A percentile compares a stretch with the other conserved stretches of the same genome.
These are phyloP conservation scores for Ramularia endophylla DNA, from an alignment of 2,329 filamentous ascomycete genomes.

Conservation along the genomic window DNA sequence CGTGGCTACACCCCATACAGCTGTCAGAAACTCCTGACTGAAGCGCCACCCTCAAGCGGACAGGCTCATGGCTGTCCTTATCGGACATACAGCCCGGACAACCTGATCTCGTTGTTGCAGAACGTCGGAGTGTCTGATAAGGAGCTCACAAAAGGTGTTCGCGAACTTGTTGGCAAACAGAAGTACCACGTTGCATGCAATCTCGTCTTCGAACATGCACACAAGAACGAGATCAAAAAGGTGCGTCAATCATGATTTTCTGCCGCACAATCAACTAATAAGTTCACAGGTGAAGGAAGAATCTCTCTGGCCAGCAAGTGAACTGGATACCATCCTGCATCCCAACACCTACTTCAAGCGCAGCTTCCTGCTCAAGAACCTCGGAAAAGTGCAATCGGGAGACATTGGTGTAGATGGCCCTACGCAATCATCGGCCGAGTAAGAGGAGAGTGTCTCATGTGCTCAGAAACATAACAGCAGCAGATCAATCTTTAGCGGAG, in stretches of 20 bases:
- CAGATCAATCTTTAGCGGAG: no score
- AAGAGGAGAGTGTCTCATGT: no score
- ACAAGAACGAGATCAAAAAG: conserved; percentile 56
- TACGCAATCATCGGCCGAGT: conserved; percentile 8
- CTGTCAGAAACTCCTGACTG: conserved; percentile 90
- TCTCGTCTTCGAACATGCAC: conserved; percentile 81
- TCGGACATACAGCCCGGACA: conserved; percentile 83
- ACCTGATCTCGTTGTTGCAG: conserved; percentile 70
- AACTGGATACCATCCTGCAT: conserved; percentile 92
- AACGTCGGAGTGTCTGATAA: conserved; percentile 73
- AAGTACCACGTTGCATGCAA: conserved; percentile 96
- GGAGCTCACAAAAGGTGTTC: conserved; percentile 70
- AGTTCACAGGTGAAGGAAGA: conserved; percentile 39
- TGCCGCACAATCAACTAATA: conserved; percentile 11
- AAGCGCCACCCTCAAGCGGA: conserved; percentile 77
- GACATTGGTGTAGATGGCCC: conserved; percentile 34
- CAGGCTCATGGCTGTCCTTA: conserved; percentile 94
- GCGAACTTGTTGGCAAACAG: conserved; percentile 81
- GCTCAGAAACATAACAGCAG: no score
- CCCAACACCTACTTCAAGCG: conserved; percentile 98
- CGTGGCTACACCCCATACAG: conserved; percentile 86
- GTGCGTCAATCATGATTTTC: conserved; percentile 17
- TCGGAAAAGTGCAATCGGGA: conserved; percentile 46
- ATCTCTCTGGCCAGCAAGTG: conserved; percentile 49
- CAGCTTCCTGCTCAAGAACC: conserved; percentile 80